Evolutionary conservation across 2,329 filamentous ascomycete genomes (phyloP).

Genomic region (Geosmithia morbida): DNA sequence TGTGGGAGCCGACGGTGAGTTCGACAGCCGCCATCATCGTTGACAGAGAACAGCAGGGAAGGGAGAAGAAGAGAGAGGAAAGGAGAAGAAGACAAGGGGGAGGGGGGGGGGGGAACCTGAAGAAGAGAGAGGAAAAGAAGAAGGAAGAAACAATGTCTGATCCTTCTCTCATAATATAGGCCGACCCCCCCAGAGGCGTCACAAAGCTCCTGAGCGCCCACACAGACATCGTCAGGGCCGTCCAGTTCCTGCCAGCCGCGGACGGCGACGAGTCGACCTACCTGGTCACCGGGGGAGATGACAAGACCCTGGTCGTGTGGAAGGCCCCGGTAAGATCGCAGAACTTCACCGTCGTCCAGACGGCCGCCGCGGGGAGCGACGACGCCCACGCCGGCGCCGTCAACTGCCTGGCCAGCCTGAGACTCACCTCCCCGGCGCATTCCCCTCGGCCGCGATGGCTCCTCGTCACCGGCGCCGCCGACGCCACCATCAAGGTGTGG

Average conservation of each 20-base stretch:
- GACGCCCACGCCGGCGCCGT: constrained; percentile 60
- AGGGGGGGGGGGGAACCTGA: no score
- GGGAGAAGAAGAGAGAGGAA: no score
- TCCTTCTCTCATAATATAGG: constrained; percentile 11
- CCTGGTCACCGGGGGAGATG: constrained; percentile 69
- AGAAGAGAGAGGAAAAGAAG: no score
- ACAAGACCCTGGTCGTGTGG: constrained; percentile 69
- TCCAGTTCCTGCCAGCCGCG: constrained; percentile 55
- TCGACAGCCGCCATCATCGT: no score
- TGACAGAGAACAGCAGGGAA: no score
- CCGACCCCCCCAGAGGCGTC: constrained; percentile 38
- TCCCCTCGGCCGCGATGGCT: constrained; percentile 19
- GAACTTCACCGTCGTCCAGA: constrained; percentile 31
- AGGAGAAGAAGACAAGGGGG: neutral
- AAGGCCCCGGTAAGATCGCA: constrained; percentile 13
- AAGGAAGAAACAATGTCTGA: neutral
- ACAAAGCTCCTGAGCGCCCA: constrained; percentile 59
- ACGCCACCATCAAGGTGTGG: constrained; percentile 64
- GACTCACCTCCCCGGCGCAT: constrained; percentile 9
- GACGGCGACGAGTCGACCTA: constrained; percentile 32
- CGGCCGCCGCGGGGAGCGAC: constrained; percentile 6
- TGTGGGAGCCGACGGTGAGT: constrained; percentile 74
- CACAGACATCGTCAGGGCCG: constrained; percentile 63
- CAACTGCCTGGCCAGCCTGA: constrained; percentile 46
- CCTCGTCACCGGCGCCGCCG: constrained; percentile 70